Base-by-base conservation (phyloP, 768 basidiomycete genomes). In the Amanita inopinata region DNA sequence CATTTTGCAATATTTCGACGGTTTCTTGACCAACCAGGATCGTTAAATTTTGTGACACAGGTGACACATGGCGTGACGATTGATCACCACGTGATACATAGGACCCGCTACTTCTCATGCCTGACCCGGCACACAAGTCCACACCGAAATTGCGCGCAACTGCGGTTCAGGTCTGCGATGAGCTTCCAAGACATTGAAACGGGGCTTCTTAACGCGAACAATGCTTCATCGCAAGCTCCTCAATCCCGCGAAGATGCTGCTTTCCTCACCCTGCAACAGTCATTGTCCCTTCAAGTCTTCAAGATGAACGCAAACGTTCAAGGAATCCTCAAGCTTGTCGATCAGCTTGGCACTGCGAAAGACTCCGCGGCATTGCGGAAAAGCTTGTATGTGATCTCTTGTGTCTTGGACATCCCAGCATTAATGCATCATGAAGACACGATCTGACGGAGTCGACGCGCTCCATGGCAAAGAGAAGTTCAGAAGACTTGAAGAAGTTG, bases 251-350 rank as follows among this genome's bases (percentile, higher is more conserved):
- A 86, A 56, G 89, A 92, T 61, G 71, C 76, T 5, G 71, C 81
- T 3, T 97, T 94, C 60, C 64, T 72, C 7, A 70, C 67, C 23
- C 65, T 93, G 11, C 90, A 91, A 56, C 78, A 76, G 2, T 87
- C 87, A 10, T 62, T 91, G 46, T 84, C 84, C 1, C 71, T 98
- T 4, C 93, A 98, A 60, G 89, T 94, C 45, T 97, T 98, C 82
- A 98, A 98, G 76, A 91, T 98, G 68, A 93, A 94, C 54, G 78
- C 88, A 46, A 99, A 99, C 62, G 91, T 97, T 2, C 89, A 94
- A 55, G 94, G 88, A 11, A 93, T 99, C 37, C 61, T 90, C 53
- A 89, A 88, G 62, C 73, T 92, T n/a, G 89, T 98, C n/a, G 92
- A 98, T 56, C 87, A 93, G 60, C 74, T 99, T 1, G 94, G 94